phyloP scores from a whole-genome alignment of 2,329 filamentous ascomycete genomes.

The Didymella keratinophila region DNA sequence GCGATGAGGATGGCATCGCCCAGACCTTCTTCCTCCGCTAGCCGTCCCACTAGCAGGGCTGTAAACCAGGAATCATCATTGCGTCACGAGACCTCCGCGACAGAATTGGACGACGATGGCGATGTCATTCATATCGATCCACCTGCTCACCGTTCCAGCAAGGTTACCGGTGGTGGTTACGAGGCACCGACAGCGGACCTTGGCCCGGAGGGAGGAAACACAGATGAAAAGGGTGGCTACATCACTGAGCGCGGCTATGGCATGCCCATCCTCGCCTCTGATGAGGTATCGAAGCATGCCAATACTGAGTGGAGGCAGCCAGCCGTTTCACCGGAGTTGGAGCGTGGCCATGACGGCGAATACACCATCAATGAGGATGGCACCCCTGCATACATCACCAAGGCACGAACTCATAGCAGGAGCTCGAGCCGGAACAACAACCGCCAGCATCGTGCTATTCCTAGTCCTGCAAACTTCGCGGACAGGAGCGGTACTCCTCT shows the following conservation, averaged over 20 bases:
- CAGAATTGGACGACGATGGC: conserved; percentile 60
- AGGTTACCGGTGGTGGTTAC: conserved; percentile 59
- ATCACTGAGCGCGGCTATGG: conserved; percentile 69
- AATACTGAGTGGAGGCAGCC: conserved; percentile 75
- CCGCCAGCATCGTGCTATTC: conserved; percentile 57
- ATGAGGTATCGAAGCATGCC: conserved; percentile 81
- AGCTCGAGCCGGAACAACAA: conserved; percentile 63
- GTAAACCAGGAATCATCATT: conserved; percentile 60
- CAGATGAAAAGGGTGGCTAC: conserved; percentile 57
- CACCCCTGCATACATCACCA: conserved; percentile 55
- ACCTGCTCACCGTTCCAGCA: conserved; percentile 57
- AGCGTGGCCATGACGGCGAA: conserved; percentile 63
- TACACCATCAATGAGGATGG: conserved; percentile 59
- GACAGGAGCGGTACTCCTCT: conserved; percentile 71
- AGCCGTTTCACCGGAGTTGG: conserved; percentile 75
- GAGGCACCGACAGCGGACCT: conserved; percentile 62
- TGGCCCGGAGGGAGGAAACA: conserved; percentile 56
- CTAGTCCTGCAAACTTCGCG: conserved; percentile 51
- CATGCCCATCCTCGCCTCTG: conserved; percentile 85
- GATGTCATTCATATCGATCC: conserved; percentile 81
- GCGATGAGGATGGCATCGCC: conserved; percentile 78
- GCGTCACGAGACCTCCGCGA: conserved; percentile 57
- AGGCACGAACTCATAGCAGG: conserved; percentile 62
- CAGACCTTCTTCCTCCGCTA: conserved; percentile 59
- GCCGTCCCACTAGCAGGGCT: conserved; percentile 57